A percentile compares a stretch with the other conserved stretches of the same genome.
Evolutionary conservation across 2,329 filamentous ascomycete genomes (phyloP).

Genomic region (Cadophora luteo-olivacea): DNA sequence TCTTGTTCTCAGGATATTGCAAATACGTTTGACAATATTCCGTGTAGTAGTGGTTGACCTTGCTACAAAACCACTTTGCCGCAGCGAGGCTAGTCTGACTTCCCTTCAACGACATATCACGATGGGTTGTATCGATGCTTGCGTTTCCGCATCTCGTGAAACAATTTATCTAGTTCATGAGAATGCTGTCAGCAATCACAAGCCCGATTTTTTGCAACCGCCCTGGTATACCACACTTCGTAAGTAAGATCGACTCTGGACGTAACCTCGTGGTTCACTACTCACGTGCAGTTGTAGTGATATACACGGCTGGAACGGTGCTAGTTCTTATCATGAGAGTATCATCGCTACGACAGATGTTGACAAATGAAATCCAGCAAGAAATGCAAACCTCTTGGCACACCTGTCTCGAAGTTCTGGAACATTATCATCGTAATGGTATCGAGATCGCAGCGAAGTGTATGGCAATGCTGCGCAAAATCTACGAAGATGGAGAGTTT

Average conservation of each 20-base stretch:
- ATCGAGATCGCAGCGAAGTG: not conserved
- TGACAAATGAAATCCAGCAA: not conserved
- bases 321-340: not conserved
- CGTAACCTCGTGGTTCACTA: not conserved
- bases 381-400: not conserved
- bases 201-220: not conserved
- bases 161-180: not conserved
- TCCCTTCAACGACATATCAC: not conserved
- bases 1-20: not conserved
- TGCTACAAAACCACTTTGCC: not conserved
- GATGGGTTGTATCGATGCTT: constrained; percentile 1
- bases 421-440: not conserved
- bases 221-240: not conserved
- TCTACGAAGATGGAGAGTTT: not conserved
- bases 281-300: not conserved
- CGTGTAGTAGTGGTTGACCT: not conserved
- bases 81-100: not conserved
- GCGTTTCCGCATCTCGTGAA: not conserved
- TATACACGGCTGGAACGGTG: not conserved
- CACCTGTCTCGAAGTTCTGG: not conserved
- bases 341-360: not conserved
- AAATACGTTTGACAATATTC: not conserved
- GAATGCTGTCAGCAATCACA: not conserved
- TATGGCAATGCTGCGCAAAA: not conserved
- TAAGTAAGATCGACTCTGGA: not conserved